These are phyloP conservation scores for Lentinula boryana DNA, from an alignment of 768 basidiomycete species.

Conservation along the genomic window DNA sequence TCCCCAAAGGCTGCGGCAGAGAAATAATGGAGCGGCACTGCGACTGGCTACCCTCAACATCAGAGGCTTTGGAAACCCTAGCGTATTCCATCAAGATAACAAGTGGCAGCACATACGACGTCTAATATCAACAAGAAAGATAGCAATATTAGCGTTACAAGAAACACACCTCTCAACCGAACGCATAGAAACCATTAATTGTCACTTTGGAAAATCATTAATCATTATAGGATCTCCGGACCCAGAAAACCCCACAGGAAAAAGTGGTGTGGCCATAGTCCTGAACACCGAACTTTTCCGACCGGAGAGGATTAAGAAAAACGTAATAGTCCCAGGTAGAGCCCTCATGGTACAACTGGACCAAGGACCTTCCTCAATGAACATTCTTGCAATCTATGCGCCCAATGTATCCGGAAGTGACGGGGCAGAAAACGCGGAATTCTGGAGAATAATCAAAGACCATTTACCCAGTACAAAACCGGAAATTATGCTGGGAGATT, in stretches of 20 bases:
- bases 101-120: conserved; percentile 11
- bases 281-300: conserved; percentile 24
- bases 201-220: conserved; percentile 6
- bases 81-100: not conserved
- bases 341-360: conserved; percentile 13
- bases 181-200: conserved; percentile 1
- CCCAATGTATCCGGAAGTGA: conserved; percentile 26
- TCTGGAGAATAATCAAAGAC: conserved; percentile 20
- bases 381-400: conserved; percentile 29
- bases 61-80: not conserved
- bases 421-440: conserved; percentile 16
- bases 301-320: conserved; percentile 7
- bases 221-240: conserved; percentile 14
- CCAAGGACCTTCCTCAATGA: conserved; percentile 13
- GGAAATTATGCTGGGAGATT: conserved; percentile 33
- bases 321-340: conserved; percentile 20
- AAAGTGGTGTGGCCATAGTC: conserved; percentile 29
- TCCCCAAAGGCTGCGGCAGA: too few relatives aligned
- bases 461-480: conserved; percentile 11
- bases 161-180: conserved; percentile 25
- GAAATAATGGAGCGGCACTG: too few relatives aligned
- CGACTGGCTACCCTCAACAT: too few relatives aligned
- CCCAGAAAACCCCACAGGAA: conserved; percentile 11
- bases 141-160: conserved; percentile 22
- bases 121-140: conserved; percentile 16